These are phyloP conservation scores for Pythium guiyangense DNA, from an alignment of 352 stramenopile species.

Conservation along the genomic window DNA sequence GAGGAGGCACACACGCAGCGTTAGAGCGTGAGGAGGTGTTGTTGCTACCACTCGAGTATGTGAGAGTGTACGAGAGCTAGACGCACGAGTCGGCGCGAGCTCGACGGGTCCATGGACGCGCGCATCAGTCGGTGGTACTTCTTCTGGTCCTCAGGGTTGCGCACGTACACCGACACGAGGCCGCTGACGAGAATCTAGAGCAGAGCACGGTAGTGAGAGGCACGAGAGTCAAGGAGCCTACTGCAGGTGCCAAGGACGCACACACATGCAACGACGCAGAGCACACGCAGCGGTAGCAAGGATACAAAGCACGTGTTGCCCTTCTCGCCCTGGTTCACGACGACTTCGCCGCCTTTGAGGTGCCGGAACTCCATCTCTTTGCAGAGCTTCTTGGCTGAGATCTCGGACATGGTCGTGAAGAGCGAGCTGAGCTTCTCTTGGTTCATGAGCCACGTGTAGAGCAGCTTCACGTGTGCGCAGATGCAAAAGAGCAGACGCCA, in stretches of 20 bases:
- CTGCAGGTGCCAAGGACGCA: not conserved
- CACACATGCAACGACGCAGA: not conserved
- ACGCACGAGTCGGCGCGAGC: slow-evolving; percentile 35
- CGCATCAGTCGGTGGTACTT: slow-evolving; percentile 51
- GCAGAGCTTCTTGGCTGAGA: slow-evolving; percentile 80
- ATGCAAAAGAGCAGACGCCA: not conserved
- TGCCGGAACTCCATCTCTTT: slow-evolving; percentile 86
- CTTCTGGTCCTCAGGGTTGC: slow-evolving; percentile 62
- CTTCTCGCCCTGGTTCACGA: slow-evolving; percentile 82
- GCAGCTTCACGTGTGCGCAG: slow-evolving; percentile 44
- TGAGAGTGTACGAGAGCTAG: too few relatives aligned
- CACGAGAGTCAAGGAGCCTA: not conserved
- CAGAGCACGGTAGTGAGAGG: not conserved
- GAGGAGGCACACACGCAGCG: not conserved
- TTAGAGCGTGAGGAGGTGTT: not conserved
- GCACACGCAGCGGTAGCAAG: not conserved
- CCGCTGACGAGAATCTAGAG: slow-evolving; percentile 75
- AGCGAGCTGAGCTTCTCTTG: slow-evolving; percentile 85
- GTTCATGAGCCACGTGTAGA: slow-evolving; percentile 85
- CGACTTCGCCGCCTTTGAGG: slow-evolving; percentile 53
- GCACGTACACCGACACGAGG: slow-evolving; percentile 70
- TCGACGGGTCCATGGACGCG: slow-evolving; percentile 33
- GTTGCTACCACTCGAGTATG: not conserved
- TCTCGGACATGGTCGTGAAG: slow-evolving; percentile 83
- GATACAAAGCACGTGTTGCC: slow-evolving; percentile 82